Conservation (phyloP, 257 asterid species). For the Solanum paucissectum region DNA sequence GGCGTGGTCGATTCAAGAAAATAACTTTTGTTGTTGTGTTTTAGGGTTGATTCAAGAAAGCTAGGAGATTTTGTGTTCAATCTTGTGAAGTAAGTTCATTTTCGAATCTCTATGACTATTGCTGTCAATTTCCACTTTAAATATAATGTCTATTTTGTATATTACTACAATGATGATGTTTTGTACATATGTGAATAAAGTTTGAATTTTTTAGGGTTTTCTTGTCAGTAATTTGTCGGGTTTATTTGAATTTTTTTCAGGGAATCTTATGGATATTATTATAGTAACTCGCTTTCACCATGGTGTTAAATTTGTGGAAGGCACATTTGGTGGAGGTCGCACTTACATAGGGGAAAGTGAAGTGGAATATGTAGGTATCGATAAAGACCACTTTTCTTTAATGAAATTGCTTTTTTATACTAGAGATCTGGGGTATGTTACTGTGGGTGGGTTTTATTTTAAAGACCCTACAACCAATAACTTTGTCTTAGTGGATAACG, state of each 20-base stretch:
- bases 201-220: neutral
- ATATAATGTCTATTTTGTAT: neutral
- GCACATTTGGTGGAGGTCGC: neutral
- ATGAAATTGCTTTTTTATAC: neutral
- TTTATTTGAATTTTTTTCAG: neutral
- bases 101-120: neutral
- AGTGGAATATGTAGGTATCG: neutral
- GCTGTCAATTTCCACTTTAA: neutral
- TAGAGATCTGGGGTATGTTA: neutral
- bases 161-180: no score
- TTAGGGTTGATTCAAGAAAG: neutral
- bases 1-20: no score
- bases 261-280: neutral
- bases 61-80: neutral
- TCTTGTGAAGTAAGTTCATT: neutral
- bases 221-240: neutral
- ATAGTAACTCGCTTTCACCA: no score
- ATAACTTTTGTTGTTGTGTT: neutral
- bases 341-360: neutral
- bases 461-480: neutral
- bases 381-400: neutral
- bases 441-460: neutral
- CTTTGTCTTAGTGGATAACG: neutral
- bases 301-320: neutral
- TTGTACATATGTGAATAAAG: no score